A percentile compares a stretch with the other conserved stretches of the same genome.
Evolutionary conservation across 805 yeast genomes (phyloP).

Genomic region (Jamesozyma piceae): DNA sequence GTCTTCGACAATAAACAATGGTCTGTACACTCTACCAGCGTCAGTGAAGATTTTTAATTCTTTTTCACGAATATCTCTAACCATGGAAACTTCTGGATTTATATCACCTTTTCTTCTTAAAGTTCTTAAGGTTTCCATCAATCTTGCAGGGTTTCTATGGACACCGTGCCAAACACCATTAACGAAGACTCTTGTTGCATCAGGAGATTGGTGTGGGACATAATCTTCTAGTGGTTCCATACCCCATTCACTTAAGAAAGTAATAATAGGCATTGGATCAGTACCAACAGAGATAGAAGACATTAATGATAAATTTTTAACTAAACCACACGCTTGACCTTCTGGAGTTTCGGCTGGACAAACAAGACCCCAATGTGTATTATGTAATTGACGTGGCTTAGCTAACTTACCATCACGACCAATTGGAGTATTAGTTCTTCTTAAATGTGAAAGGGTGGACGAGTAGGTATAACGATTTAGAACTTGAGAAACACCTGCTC

Average conservation of each 20-base stretch:
- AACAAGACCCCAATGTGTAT: conserved; percentile 99
- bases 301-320: conserved; percentile 91
- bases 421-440: conserved; percentile 98
- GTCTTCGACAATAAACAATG: conserved; percentile 87
- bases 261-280: conserved; percentile 88
- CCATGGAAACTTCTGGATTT: conserved; percentile 90
- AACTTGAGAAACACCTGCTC: conserved; percentile 99
- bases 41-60: conserved; percentile 95
- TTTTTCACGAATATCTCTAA: conserved; percentile 92
- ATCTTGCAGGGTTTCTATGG: conserved; percentile 88
- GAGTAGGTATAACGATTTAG: conserved; percentile 95
- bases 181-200: conserved; percentile 88
- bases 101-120: conserved; percentile 93
- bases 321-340: conserved; percentile 99
- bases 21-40: conserved; percentile 97
- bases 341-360: conserved; percentile 99
- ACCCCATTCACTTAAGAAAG: conserved; percentile 97
- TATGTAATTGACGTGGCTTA: conserved; percentile 96
- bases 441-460: conserved; percentile 94
- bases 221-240: conserved; percentile 96
- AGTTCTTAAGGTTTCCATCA: conserved; percentile 82
- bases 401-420: conserved; percentile 99
- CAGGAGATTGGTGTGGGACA: conserved; percentile 83
- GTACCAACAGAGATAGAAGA: conserved; percentile 97
- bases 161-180: conserved; percentile 99